Evolutionary conservation across 2,329 filamentous ascomycete species (phyloP).

Genomic region (Aspergillus quadrilineatus): DNA sequence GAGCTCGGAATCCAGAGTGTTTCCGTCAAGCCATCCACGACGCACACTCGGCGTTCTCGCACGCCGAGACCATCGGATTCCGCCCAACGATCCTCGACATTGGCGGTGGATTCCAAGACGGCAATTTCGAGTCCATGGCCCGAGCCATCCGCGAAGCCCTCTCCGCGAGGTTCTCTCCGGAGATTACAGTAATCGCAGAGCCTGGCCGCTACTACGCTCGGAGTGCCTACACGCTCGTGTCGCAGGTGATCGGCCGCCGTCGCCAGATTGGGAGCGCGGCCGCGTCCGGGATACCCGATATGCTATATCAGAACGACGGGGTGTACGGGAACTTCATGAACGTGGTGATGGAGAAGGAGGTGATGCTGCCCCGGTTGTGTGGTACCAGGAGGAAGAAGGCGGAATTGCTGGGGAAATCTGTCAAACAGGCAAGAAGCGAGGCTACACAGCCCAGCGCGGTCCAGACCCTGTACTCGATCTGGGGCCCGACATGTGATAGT

Average conservation of each 20-base stretch:
- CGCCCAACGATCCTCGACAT: constrained; percentile 25
- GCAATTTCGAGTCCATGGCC: constrained; percentile 23
- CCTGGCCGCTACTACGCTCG: constrained; percentile 27
- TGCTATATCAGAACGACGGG: constrained; percentile 32
- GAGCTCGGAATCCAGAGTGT: constrained; percentile 19
- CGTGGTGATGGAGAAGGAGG: too few species aligned
- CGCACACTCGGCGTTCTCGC: too few species aligned
- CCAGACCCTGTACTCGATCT: constrained; percentile 31
- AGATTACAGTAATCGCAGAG: constrained; percentile 21
- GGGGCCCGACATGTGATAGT: constrained; percentile 32
- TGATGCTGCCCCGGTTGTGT: too few species aligned
- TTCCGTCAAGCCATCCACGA: constrained; percentile 23
- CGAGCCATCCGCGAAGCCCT: neutral
- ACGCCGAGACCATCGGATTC: constrained; percentile 19
- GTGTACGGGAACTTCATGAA: constrained; percentile 30
- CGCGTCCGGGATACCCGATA: constrained; percentile 11
- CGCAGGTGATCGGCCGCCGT: constrained; percentile 24
- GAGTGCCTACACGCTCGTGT: constrained; percentile 24
- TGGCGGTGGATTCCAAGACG: constrained; percentile 28
- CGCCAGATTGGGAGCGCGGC: constrained; percentile 9
- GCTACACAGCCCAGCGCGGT: too few species aligned
- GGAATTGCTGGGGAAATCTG: too few species aligned
- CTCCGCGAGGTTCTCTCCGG: neutral
- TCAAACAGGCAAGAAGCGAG: too few species aligned
- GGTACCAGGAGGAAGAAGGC: too few species aligned